phyloP scores from a whole-genome alignment of 2,329 filamentous ascomycete genomes.

The Colletotrichum sp. region DNA sequence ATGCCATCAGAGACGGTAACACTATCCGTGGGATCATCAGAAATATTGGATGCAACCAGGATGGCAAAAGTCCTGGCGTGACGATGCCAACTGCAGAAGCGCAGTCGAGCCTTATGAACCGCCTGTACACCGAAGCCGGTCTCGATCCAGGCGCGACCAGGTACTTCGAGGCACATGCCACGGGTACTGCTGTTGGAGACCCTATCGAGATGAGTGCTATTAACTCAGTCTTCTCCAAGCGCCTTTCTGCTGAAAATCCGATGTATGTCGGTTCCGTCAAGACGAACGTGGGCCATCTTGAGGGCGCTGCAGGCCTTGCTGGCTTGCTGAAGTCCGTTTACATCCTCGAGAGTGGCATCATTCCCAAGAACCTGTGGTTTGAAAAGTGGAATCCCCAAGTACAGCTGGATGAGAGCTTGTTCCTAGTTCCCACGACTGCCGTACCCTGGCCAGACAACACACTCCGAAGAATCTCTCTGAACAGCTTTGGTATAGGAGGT shows the following conservation, averaged over 20 bases:
- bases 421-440: slow-evolving; percentile 17
- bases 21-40: slow-evolving; percentile 37
- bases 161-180: slow-evolving; percentile 25
- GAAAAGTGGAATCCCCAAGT: slow-evolving; percentile 24
- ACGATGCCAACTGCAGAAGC: slow-evolving; percentile 40
- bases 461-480: slow-evolving; percentile 23
- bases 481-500: slow-evolving; percentile 34
- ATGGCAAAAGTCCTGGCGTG: slow-evolving; percentile 48
- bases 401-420: slow-evolving; percentile 22
- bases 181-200: slow-evolving; percentile 54
- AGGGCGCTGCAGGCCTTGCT: slow-evolving; percentile 23
- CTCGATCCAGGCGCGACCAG: slow-evolving; percentile 21
- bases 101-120: not conserved
- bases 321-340: slow-evolving; percentile 4
- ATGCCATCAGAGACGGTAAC: slow-evolving; percentile 44
- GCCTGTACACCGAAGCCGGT: slow-evolving; percentile 27
- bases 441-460: not conserved
- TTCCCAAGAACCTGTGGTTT: slow-evolving; percentile 1
- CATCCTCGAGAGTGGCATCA: not conserved
- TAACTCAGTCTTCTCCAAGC: slow-evolving; percentile 42
- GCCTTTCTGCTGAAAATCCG: slow-evolving; percentile 28
- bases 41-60: slow-evolving; percentile 38
- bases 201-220: slow-evolving; percentile 57
- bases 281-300: slow-evolving; percentile 29
- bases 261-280: slow-evolving; percentile 27